These are phyloP conservation scores for Barbarea vulgaris DNA, from an alignment of 345 rosid genomes.

Conservation along the genomic window DNA sequence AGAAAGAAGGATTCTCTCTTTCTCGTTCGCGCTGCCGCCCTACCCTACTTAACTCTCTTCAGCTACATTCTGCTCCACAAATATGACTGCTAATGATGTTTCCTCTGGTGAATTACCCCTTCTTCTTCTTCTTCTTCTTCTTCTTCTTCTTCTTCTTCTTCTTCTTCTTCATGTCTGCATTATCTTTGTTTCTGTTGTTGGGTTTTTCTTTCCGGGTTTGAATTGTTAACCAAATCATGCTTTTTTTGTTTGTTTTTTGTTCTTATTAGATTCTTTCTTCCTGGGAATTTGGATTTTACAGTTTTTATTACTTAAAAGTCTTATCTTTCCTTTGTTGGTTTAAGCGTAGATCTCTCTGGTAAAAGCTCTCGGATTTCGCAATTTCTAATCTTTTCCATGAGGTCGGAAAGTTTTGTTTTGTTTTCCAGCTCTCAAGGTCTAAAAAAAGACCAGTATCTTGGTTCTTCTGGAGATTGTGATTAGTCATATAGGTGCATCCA, in stretches of 20 bases:
- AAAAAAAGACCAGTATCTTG: neutral
- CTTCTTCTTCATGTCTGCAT: neutral
- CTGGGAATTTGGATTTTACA: neutral
- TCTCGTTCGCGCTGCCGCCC: neutral
- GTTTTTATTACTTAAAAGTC: neutral
- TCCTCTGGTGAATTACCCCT: conserved; percentile 32
- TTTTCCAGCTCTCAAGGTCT: conserved; percentile 5
- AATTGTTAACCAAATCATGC: neutral
- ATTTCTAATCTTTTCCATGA: neutral
- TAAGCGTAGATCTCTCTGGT: conserved; percentile 21
- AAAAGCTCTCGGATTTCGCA: conserved; percentile 13
- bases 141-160: neutral
- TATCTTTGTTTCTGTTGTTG: neutral
- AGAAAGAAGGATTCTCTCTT: neutral
- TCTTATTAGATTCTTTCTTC: neutral
- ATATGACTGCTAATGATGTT: conserved; percentile 26
- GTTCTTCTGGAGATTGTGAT: neutral
- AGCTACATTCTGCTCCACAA: conserved; percentile 27
- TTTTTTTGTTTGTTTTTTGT: neutral
- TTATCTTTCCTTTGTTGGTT: conserved; percentile 7
- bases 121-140: neutral
- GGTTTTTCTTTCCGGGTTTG: neutral
- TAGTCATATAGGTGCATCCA: neutral
- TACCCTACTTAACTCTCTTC: conserved; percentile 7
- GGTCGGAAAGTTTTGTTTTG: neutral